phyloP scores from a whole-genome alignment of 108 stramenopile genomes.

The Skeletonema tropicum region DNA sequence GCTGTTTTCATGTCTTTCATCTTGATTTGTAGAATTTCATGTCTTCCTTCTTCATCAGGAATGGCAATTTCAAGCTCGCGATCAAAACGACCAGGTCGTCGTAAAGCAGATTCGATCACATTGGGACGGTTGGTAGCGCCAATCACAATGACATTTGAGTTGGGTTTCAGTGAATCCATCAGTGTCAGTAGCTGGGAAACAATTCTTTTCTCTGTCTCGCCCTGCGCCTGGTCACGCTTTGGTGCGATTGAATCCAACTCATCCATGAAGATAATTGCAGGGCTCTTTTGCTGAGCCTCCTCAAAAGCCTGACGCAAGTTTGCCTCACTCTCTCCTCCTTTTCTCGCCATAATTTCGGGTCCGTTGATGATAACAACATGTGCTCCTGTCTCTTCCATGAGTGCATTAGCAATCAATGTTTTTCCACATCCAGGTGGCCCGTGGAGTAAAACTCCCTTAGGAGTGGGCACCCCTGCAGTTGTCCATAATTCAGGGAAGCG shows the following conservation, averaged over 20 bases:
- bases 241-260: conserved; percentile 98
- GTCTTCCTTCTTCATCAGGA: conserved; percentile 97
- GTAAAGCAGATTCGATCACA: conserved; percentile 95
- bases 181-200: conserved; percentile 97
- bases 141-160: conserved; percentile 96
- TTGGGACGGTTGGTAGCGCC: conserved; percentile 98
- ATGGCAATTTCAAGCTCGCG: conserved; percentile 98
- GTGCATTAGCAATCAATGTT: conserved; percentile 94
- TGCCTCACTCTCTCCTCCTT: conserved; percentile 96
- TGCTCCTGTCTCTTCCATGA: conserved; percentile 96
- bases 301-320: conserved; percentile 97
- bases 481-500: conserved; percentile 96
- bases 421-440: conserved; percentile 99
- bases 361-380: conserved; percentile 97
- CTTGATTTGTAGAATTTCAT: conserved; percentile 96
- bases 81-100: conserved; percentile 97
- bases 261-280: conserved; percentile 98
- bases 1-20: conserved; percentile 93
- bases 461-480: conserved; percentile 95
- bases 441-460: conserved; percentile 95
- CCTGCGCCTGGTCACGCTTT: conserved; percentile 96
- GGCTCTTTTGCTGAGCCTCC: conserved; percentile 84
- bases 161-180: conserved; percentile 97
- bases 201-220: conserved; percentile 95
- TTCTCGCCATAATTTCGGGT: conserved; percentile 96